Evolutionary conservation across 1,284 basidiomycete genomes (phyloP).

Genomic region (Chondrostereum purpureum): DNA sequence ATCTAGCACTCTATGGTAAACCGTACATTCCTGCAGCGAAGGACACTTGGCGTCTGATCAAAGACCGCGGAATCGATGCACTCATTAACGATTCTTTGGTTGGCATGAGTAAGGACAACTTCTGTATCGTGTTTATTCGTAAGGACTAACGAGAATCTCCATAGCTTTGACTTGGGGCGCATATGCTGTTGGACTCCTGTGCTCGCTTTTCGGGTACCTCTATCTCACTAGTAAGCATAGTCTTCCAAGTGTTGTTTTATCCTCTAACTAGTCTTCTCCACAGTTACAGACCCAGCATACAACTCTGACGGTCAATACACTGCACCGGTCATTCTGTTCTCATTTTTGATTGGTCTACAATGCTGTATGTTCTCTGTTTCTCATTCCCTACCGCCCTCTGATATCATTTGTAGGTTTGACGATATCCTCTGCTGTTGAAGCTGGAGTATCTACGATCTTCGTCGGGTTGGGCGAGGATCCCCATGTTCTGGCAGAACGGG

Average conservation of each 20-base stretch:
- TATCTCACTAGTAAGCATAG: slow-evolving; percentile 64
- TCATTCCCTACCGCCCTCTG: slow-evolving; percentile 5
- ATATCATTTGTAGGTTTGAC: slow-evolving; percentile 44
- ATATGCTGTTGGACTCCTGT: slow-evolving; percentile 73
- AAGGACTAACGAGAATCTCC: background rate
- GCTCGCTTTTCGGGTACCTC: slow-evolving; percentile 74
- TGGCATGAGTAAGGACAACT: slow-evolving; percentile 55
- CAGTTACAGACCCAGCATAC: slow-evolving; percentile 68
- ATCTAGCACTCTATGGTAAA: slow-evolving; percentile 78
- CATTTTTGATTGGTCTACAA: slow-evolving; percentile 73
- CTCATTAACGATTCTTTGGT: slow-evolving; percentile 84
- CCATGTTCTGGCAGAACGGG: slow-evolving; percentile 65
- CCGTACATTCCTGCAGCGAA: slow-evolving; percentile 82
- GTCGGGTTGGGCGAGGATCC: slow-evolving; percentile 82
- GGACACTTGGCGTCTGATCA: slow-evolving; percentile 85
- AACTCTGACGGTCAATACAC: slow-evolving; percentile 72
- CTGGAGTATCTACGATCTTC: slow-evolving; percentile 84
- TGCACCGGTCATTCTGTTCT: slow-evolving; percentile 70
- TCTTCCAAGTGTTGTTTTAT: background rate
- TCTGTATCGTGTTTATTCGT: slow-evolving; percentile 4
- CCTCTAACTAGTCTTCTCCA: slow-evolving; percentile 3
- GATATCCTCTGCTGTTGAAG: slow-evolving; percentile 65
- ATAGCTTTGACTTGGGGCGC: slow-evolving; percentile 68
- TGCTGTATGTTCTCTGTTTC: slow-evolving; percentile 45
- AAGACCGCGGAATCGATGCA: slow-evolving; percentile 79